These are phyloP conservation scores for Ogataea henricii DNA, from an alignment of 805 yeast genomes.

Conservation along the genomic window DNA sequence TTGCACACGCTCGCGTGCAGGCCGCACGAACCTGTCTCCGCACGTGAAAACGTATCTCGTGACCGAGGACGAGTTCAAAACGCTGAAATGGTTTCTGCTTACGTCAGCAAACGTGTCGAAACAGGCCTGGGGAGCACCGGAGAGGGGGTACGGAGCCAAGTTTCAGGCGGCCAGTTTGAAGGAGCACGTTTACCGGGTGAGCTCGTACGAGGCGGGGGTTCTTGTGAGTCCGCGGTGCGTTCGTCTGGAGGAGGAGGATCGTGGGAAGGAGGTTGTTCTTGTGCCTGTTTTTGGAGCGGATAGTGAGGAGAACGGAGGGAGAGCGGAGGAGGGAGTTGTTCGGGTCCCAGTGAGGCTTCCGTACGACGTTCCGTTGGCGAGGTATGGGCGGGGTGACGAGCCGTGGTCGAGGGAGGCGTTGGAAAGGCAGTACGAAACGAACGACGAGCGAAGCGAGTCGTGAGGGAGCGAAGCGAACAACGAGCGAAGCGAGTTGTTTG, in stretches of 20 bases:
- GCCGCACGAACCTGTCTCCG: conserved; percentile 33
- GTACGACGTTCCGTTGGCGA: conserved; percentile 51
- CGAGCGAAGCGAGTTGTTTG: not conserved
- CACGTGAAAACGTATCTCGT: conserved; percentile 72
- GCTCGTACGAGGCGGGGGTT: conserved; percentile 58
- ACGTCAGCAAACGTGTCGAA: conserved; percentile 76
- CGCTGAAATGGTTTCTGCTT: conserved; percentile 67
- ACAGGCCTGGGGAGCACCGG: conserved; percentile 75
- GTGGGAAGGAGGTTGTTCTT: conserved; percentile 25
- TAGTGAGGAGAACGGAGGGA: conserved; percentile 1
- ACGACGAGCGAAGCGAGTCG: not conserved
- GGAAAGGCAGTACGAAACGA: conserved; percentile 14
- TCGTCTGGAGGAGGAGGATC: conserved; percentile 13
- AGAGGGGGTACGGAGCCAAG: conserved; percentile 24
- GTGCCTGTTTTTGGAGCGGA: conserved; percentile 49
- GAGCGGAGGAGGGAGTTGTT: conserved; percentile 1
- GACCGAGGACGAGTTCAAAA: conserved; percentile 49
- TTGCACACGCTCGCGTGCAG: conserved; percentile 32
- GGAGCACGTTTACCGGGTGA: conserved; percentile 35
- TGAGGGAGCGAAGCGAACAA: not conserved
- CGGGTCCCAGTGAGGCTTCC: conserved; percentile 52
- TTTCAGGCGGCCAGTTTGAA: conserved; percentile 11
- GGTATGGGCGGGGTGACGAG: conserved; percentile 41
- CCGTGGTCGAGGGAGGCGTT: conserved; percentile 49
- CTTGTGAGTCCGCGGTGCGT: conserved; percentile 40